Evolutionary conservation across 106 monocot genomes (phyloP), one percentile per base, ranked within the genome.

Genomic region (Dendrobium chrysotoxum): DNA sequence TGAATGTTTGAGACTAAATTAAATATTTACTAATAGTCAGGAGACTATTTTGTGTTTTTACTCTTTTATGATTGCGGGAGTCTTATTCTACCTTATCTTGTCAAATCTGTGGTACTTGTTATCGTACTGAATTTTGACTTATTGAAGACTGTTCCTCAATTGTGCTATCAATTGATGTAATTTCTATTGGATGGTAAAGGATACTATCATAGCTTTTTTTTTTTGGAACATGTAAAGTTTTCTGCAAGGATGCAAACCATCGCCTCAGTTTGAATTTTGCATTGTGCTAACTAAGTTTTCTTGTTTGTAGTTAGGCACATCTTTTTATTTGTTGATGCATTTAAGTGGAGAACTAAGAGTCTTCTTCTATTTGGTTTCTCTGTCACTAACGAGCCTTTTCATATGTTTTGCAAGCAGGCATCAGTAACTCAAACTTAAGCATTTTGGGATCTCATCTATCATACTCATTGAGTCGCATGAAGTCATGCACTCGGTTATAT

Each of bases 401-500:
- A 7, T 42, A 54, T 57, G 50, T 21, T 53, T 79, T 73, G 8
- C 75, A 23, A 71, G 77, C 85, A 94, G 94, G 92, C 16, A 88
- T 95, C 72, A 58, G 42, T 45, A 55, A 28, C 15, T 77, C 86
- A 28, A 80, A 82, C 23, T 85, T 90, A 72, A 70, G 75, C 28
- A 81, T 88, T 76, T 72, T 85, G 53, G 88, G 83, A 67, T 64
- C 70, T 44, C 76, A 83, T 85, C 21, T 75, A 72, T 58, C 86
- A 53, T 92, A 95, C 77, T 90, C 92, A 61, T 76, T 90, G 41
- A 85, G 80, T 77, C 82, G 87, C 40, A 83, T 82, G 82, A 87
- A 85, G 72, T 79, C 86, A 84, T 76, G 64, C 38, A 54, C 85
- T 30, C 82, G 44, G 79, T 74, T 95, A 40, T 95, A 83, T 77